Conservation (phyloP, 495 filamentous ascomycete genomes). For the Copromyces sp. region DNA sequence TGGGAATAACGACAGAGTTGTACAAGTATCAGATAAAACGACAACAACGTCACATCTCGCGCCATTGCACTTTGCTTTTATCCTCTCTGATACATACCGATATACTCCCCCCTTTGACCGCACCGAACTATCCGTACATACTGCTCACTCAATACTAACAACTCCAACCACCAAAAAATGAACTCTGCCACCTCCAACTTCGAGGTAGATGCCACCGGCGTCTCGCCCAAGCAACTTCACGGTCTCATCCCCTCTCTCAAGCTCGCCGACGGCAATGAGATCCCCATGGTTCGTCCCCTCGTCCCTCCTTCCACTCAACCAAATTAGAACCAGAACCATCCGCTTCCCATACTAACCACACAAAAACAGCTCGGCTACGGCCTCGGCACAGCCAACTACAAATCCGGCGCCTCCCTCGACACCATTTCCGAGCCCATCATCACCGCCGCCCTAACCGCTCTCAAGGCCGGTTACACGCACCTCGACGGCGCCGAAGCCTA, state of each 20-base stretch:
- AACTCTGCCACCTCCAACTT: constrained; percentile 23
- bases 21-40: background rate
- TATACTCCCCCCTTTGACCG: background rate
- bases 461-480: constrained; percentile 62
- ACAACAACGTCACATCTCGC: background rate
- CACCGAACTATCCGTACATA: no score
- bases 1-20: background rate
- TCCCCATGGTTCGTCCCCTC: constrained; percentile 52
- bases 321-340: no score
- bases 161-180: constrained; percentile 13
- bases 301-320: background rate
- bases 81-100: background rate
- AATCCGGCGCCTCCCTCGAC: constrained; percentile 34
- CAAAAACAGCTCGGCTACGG: constrained; percentile 59
- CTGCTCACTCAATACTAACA: background rate
- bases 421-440: constrained; percentile 33
- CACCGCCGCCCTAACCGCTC: constrained; percentile 54
- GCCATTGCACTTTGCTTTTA: background rate
- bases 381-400: constrained; percentile 38
- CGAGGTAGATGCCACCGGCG: constrained; percentile 17
- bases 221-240: constrained; percentile 24
- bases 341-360: constrained; percentile 1
- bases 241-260: constrained; percentile 38
- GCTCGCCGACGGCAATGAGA: constrained; percentile 61
- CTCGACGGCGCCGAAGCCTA: constrained; percentile 79